Conservation (phyloP, 805 yeast genomes). For the Dipodascus geniculatus region DNA sequence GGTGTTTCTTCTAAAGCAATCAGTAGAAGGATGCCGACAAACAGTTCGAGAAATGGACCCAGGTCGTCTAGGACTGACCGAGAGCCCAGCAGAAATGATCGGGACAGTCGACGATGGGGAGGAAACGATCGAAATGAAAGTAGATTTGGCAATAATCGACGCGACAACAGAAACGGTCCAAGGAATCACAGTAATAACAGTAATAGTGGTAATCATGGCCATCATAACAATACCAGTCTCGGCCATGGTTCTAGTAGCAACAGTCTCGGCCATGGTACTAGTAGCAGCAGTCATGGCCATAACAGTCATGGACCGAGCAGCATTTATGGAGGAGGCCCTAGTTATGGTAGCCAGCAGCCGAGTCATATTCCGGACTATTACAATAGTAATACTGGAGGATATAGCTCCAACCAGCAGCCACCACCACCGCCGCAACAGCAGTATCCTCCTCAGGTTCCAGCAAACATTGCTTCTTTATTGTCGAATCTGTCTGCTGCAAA, state of each 20-base stretch:
- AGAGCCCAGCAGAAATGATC: not conserved
- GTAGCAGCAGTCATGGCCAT: not conserved
- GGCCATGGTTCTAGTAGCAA: not conserved
- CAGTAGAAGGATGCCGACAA: conserved; percentile 86
- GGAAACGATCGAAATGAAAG: not conserved
- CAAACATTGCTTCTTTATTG: not conserved
- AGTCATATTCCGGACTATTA: not conserved
- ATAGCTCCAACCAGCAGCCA: conserved; percentile 8
- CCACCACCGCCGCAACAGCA: conserved; percentile 7
- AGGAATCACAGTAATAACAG: not conserved
- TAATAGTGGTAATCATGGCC: not conserved
- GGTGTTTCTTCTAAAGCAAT: conserved; percentile 90
- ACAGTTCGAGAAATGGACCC: conserved; percentile 76
- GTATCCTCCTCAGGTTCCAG: conserved; percentile 3
- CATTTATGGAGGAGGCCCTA: not conserved
- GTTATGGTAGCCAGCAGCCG: not conserved
- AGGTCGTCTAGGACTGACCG: conserved; percentile 39
- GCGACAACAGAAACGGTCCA: not conserved
- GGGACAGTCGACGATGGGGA: not conserved
- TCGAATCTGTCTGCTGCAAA: conserved; percentile 1
- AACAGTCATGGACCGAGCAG: not conserved
- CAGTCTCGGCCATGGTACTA: not conserved
- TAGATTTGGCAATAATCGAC: not conserved
- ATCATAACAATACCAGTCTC: not conserved
- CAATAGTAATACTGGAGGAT: conserved; percentile 3